phyloP scores from a whole-genome alignment of 2,329 filamentous ascomycete species.

The Cephalotrichum gorgonifer region DNA sequence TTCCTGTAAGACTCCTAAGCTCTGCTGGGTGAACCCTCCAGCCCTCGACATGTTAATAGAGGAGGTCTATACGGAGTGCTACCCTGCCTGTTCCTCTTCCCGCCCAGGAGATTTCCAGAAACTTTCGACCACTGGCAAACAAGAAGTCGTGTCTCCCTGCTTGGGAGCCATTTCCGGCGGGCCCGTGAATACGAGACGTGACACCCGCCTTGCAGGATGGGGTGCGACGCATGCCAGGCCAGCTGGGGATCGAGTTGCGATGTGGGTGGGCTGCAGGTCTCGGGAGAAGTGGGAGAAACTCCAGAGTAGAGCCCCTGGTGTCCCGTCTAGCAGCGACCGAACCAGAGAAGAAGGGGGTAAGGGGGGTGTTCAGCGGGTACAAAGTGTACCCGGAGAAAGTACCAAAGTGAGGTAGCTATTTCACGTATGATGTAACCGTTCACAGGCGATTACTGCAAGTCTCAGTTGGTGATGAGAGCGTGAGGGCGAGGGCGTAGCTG shows the following conservation, averaged over 20 bases:
- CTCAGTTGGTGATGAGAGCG: neutral
- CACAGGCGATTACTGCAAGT: neutral
- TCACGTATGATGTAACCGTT: neutral
- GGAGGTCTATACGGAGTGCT: no score
- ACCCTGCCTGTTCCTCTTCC: no score
- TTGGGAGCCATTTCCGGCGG: neutral
- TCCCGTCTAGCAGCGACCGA: no score
- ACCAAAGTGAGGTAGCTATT: no score
- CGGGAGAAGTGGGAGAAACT: no score
- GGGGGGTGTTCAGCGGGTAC: no score
- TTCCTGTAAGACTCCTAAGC: no score
- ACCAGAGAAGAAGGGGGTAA: no score
- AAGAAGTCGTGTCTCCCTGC: neutral
- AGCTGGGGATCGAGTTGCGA: neutral
- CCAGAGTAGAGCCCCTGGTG: no score
- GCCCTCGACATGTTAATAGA: no score
- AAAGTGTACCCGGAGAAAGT: no score
- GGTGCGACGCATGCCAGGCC: neutral
- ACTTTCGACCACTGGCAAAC: neutral
- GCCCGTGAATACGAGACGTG: constrained; percentile 5
- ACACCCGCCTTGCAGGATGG: constrained; percentile 1
- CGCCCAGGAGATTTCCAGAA: constrained; percentile 4
- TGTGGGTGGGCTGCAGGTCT: neutral
- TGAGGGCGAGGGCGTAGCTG: neutral
- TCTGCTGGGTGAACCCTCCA: no score